Evolutionary conservation across 139 green algal species (phyloP).

Genomic region (Micractinium sp.): DNA sequence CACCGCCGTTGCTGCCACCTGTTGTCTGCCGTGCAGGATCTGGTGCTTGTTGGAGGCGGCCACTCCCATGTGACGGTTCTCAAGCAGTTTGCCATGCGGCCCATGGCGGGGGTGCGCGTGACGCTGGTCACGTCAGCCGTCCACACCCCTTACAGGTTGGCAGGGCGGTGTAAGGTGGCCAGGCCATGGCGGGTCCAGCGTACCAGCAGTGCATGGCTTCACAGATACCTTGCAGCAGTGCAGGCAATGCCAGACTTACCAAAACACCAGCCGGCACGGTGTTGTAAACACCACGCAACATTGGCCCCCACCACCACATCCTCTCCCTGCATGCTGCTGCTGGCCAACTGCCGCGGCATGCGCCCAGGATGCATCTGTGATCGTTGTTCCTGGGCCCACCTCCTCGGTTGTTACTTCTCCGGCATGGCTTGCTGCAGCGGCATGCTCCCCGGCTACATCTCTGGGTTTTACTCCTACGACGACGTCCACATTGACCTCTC

Average conservation of each 20-base stretch:
- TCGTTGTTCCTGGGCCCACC: no score
- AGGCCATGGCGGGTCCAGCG: no score
- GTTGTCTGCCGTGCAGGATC: slow-evolving; percentile 65
- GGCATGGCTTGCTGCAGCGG: slow-evolving; percentile 73
- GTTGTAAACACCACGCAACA: no score
- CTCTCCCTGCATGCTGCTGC: no score
- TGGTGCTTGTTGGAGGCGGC: slow-evolving; percentile 89
- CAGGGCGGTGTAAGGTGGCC: no score
- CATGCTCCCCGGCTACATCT: slow-evolving; percentile 96
- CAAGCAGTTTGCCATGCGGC: slow-evolving; percentile 78
- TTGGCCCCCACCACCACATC: no score
- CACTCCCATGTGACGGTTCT: slow-evolving; percentile 87
- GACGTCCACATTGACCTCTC: slow-evolving; percentile 96
- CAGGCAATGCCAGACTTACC: no score
- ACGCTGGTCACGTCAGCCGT: slow-evolving; percentile 88
- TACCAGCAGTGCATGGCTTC: no score
- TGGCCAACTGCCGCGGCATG: no score
- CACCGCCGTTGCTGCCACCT: not conserved
- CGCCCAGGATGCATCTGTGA: not conserved
- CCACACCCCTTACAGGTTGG: slow-evolving; percentile 92
- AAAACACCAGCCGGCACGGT: no score
- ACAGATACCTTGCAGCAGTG: no score
- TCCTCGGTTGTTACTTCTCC: not conserved
- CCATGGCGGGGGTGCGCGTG: slow-evolving; percentile 79
- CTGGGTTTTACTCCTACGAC: slow-evolving; percentile 89